Evolutionary conservation across 768 basidiomycete genomes (phyloP).

Genomic region (Rossbeevera mucosa): DNA sequence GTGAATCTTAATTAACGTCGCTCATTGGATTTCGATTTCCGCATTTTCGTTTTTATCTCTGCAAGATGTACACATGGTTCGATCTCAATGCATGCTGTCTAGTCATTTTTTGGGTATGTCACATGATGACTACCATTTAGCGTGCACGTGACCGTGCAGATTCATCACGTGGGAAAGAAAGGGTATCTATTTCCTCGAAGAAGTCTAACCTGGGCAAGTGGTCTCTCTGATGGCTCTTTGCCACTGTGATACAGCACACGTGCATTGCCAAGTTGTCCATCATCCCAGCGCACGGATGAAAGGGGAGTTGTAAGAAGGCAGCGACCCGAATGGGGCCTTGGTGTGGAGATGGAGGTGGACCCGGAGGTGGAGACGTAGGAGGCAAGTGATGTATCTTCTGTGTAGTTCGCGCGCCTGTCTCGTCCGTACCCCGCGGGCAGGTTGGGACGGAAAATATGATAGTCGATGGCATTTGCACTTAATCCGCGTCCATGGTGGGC

Average conservation of each 20-base stretch:
- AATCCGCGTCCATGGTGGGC: slow-evolving; percentile 11
- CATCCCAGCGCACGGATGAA: neutral
- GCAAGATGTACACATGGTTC: slow-evolving; percentile 24
- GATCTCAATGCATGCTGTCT: slow-evolving; percentile 22
- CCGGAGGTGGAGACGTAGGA: slow-evolving; percentile 7
- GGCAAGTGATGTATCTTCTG: neutral
- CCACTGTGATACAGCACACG: slow-evolving; percentile 2
- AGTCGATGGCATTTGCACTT: slow-evolving; percentile 3
- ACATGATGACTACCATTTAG: neutral
- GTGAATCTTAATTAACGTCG: slow-evolving; percentile 31
- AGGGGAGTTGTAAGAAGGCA: neutral
- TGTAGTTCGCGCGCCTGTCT: slow-evolving; percentile 1
- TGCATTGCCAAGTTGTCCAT: neutral
- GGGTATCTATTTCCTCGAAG: slow-evolving; percentile 3
- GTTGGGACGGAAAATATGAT: neutral
- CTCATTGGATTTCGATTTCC: slow-evolving; percentile 17
- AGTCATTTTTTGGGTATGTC: no score
- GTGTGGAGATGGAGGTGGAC: neutral
- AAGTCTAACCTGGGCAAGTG: slow-evolving; percentile 3
- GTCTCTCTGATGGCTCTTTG: slow-evolving; percentile 3
- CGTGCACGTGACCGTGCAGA: slow-evolving; percentile 19
- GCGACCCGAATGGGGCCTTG: neutral
- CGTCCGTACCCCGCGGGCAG: neutral
- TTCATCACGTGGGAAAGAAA: slow-evolving; percentile 22
- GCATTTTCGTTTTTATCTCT: slow-evolving; percentile 11